A percentile compares a stretch with the other conserved stretches of the same genome.
Evolutionary conservation across 1,284 basidiomycete species (phyloP).

Genomic region (Malassezia restricta): DNA sequence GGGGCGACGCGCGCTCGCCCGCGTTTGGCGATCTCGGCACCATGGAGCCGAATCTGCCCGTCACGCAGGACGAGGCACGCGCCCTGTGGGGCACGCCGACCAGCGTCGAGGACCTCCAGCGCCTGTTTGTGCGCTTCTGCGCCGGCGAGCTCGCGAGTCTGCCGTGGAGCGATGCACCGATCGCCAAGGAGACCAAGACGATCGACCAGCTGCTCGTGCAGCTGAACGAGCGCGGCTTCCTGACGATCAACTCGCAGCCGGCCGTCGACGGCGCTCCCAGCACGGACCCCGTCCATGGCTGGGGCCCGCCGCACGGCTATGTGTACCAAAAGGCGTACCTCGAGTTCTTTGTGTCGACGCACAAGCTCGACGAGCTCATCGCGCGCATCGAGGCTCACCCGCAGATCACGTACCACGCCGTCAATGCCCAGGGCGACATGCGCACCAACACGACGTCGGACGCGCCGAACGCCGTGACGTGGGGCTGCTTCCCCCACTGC

Average conservation of each 20-base stretch:
- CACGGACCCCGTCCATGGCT: slow-evolving; percentile 55
- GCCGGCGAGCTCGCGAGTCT: slow-evolving; percentile 53
- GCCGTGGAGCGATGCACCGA: slow-evolving; percentile 88
- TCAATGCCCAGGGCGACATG: slow-evolving; percentile 70
- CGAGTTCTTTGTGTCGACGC: slow-evolving; percentile 79
- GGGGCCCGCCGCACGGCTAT: slow-evolving; percentile 48
- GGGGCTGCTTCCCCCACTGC: slow-evolving; percentile 85
- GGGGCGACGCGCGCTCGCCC: slow-evolving; percentile 88
- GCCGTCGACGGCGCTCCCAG: slow-evolving; percentile 70
- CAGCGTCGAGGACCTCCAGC: slow-evolving; percentile 33
- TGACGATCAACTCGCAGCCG: slow-evolving; percentile 97
- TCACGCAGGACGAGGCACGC: slow-evolving; percentile 63
- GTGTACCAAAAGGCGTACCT: slow-evolving; percentile 68
- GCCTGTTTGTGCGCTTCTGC: slow-evolving; percentile 47
- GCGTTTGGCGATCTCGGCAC: slow-evolving; percentile 96
- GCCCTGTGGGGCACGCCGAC: slow-evolving; percentile 25
- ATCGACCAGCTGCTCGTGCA: slow-evolving; percentile 68
- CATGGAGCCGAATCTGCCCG: slow-evolving; percentile 55
- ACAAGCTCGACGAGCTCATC: slow-evolving; percentile 63
- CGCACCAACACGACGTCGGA: slow-evolving; percentile 81
- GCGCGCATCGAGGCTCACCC: slow-evolving; percentile 74
- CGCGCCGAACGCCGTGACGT: slow-evolving; percentile 94
- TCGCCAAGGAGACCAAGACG: slow-evolving; percentile 69
- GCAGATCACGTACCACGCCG: slow-evolving; percentile 90
- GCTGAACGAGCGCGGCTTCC: slow-evolving; percentile 73